phyloP scores from a whole-genome alignment of 2,329 filamentous ascomycete species.

The Nigrospora oryzae region DNA sequence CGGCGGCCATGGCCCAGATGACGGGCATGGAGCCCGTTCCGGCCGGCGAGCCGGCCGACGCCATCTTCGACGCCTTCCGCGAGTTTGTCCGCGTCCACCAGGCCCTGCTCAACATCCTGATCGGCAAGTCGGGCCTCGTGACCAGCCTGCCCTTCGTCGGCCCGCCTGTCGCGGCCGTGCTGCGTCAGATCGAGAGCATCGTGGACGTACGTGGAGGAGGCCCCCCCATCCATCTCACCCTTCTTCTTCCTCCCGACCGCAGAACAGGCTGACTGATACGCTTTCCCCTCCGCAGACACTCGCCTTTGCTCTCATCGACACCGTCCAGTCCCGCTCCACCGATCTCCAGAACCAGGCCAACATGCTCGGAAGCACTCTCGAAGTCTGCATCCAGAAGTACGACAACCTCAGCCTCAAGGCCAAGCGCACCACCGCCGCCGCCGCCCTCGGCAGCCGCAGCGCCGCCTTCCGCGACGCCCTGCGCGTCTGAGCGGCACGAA shows the following conservation, averaged over 20 bases:
- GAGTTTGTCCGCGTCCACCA: constrained; percentile 22
- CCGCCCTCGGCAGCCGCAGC: too few relatives aligned
- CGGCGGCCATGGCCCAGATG: constrained; percentile 9
- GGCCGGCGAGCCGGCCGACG: constrained; percentile 4
- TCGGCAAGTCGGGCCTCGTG: constrained; percentile 23
- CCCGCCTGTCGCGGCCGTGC: constrained; percentile 13
- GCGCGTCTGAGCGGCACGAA: too few relatives aligned
- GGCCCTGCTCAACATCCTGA: constrained; percentile 22
- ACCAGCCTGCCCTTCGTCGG: constrained; percentile 17
- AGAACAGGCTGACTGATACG: too few relatives aligned
- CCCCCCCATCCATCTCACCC: neutral
- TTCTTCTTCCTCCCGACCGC: too few relatives aligned
- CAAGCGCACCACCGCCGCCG: too few relatives aligned
- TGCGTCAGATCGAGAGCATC: constrained; percentile 14
- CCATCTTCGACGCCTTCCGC: constrained; percentile 17
- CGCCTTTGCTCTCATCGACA: constrained; percentile 10
- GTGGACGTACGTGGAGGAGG: constrained; percentile 18
- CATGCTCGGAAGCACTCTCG: neutral
- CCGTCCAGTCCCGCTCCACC: neutral
- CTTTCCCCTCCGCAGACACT: constrained; percentile 5
- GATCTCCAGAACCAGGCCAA: neutral
- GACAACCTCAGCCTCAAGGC: neutral
- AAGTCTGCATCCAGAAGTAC: neutral
- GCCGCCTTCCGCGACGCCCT: too few relatives aligned
- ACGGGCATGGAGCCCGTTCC: constrained; percentile 6